Base-by-base conservation (phyloP, 2,329 filamentous ascomycete species). In the Aspergillus sp. region DNA sequence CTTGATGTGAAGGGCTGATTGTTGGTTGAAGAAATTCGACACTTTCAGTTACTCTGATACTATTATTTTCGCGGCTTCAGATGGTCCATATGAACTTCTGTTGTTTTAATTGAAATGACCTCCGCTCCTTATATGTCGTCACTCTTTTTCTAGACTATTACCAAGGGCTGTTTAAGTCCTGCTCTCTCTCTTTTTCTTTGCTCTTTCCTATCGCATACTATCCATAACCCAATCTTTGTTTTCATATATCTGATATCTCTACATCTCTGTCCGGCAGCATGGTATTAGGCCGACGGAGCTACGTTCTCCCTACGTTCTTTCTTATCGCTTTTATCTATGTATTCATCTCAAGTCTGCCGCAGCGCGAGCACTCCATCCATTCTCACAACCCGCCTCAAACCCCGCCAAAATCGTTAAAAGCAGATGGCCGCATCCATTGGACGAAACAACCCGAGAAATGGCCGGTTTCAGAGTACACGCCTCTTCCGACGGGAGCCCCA, bases 391-490 rank as follows among this genome's bases (percentile, higher is more conserved):
- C 61, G 59, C 29, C 54, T 58, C 62, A 60, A 24, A 56, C 39
- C 29, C 46, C 10, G 47, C n/a, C 56, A 49, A 52, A 54, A 42
- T 52, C 59, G 49, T 22, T 47, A 6, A 47, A 47, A 47, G 18
- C 11, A 24, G 59, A 61, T n/a, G 45, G 55, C 29, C 55, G 54
- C 12, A 67, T 73, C 29, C 89, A 92, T 69, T 96, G 93, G 91
- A 78, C 78, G 45, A 90, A 89, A 73, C 82, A 85, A 59, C 77
- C 81, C 3, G 91, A 96, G 73, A 83, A 89, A 69, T 96, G 91
- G 75, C 94, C 95, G 0, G 79, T 98, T 2, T 80, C 86, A 11
- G 76, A 83, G 6, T 86, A 88, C 55, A 92, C 92, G 54, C 80
- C 82, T 31, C 81, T 98, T 20, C 95, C 95, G 1, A 88, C 86